Conservation (phyloP, 148 eudicot species). For the Oxyria digyna region DNA sequence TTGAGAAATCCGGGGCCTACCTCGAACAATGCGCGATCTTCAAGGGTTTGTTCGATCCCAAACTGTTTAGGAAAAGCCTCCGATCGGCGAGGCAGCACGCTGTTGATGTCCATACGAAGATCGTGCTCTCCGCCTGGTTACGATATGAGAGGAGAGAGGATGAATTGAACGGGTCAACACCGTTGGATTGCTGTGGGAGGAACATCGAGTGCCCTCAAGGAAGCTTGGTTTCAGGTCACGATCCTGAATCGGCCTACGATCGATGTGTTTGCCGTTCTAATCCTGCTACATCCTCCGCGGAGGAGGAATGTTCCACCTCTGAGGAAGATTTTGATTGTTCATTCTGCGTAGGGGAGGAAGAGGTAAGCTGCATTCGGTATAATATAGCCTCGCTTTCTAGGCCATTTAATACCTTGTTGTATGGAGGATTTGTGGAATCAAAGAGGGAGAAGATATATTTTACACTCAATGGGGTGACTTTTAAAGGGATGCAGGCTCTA, state of each 20-base stretch:
- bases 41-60: slow-evolving; percentile 29
- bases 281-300: neutral
- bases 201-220: slow-evolving; percentile 43
- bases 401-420: slow-evolving; percentile 59
- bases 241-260: slow-evolving; percentile 41
- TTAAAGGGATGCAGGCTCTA: slow-evolving; percentile 47
- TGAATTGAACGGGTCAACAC: slow-evolving; percentile 29
- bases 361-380: slow-evolving; percentile 43
- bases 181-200: slow-evolving; percentile 50
- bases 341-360: slow-evolving; percentile 39
- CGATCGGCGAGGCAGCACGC: slow-evolving; percentile 45
- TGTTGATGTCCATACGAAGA: slow-evolving; percentile 45
- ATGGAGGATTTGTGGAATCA: slow-evolving; percentile 57
- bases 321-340: slow-evolving; percentile 33
- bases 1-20: slow-evolving; percentile 22
- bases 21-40: slow-evolving; percentile 42
- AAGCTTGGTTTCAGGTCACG: slow-evolving; percentile 38
- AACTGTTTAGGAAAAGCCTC: slow-evolving; percentile 37
- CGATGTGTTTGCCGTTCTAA: slow-evolving; percentile 24
- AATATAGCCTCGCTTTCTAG: slow-evolving; percentile 53
- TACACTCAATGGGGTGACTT: slow-evolving; percentile 42
- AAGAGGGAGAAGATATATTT: slow-evolving; percentile 47
- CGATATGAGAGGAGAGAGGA: slow-evolving; percentile 57
- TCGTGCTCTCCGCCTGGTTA: slow-evolving; percentile 53
- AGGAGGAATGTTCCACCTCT: slow-evolving; percentile 32